phyloP scores from a whole-genome alignment of 176 grass and related monocot genomes.

The Musa beccarii region DNA sequence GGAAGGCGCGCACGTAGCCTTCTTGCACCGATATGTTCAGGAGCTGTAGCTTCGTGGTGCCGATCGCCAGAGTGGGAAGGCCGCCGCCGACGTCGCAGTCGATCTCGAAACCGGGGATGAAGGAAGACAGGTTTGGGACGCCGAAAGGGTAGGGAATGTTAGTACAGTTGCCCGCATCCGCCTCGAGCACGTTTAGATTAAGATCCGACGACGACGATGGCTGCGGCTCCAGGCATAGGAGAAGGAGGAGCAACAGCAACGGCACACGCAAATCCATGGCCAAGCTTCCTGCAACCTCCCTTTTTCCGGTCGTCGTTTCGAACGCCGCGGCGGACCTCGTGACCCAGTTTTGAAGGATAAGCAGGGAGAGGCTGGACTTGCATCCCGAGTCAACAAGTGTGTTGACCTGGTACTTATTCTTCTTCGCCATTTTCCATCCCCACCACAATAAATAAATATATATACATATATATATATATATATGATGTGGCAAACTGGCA shows the following conservation, averaged over 20 bases:
- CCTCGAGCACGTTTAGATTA: neutral
- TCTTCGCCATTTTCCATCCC: too few relatives aligned
- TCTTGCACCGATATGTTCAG: neutral
- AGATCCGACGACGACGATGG: neutral
- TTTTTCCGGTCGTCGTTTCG: too few relatives aligned
- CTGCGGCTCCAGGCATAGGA: neutral
- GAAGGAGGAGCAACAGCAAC: neutral
- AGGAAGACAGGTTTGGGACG: neutral
- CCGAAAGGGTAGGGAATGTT: neutral
- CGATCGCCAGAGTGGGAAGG: neutral
- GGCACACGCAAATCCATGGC: neutral
- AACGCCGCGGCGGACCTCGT: too few relatives aligned
- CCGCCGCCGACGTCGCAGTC: neutral
- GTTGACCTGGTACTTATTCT: too few relatives aligned
- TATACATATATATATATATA: too few relatives aligned
- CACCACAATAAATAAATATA: too few relatives aligned
- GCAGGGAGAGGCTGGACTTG: too few relatives aligned
- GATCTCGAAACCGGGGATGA: neutral
- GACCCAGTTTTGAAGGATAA: too few relatives aligned
- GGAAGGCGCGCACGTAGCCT: neutral
- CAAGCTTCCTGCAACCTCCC: too few relatives aligned
- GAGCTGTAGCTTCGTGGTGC: neutral
- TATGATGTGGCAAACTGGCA: too few relatives aligned
- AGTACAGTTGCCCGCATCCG: neutral
- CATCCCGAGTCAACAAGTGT: too few relatives aligned